Conservation (phyloP, 331 rosid species). For the Pyrus hybrid region DNA sequence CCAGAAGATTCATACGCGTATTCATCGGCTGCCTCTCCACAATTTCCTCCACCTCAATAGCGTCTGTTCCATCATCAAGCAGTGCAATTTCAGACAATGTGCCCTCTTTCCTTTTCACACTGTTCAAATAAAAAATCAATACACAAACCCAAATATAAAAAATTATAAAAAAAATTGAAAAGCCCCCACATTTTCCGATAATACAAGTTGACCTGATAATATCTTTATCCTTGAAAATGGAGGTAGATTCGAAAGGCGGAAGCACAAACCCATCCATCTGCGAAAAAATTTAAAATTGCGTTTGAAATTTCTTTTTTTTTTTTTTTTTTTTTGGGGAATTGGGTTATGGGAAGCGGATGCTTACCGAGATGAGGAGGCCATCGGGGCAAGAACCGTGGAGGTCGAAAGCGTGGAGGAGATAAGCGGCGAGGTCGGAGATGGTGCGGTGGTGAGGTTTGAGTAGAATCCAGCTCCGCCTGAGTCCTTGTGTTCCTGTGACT, state of each 20-base stretch:
- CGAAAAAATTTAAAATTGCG: not conserved
- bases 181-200: not conserved
- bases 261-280: constrained; percentile 95
- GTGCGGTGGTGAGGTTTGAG: constrained; percentile 58
- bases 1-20: constrained; percentile 38
- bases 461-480: constrained; percentile 72
- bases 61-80: constrained; percentile 24
- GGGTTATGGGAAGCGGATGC: not conserved
- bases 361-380: constrained; percentile 72
- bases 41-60: constrained; percentile 9
- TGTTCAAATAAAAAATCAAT: constrained; percentile 4
- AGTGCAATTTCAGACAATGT: constrained; percentile 1
- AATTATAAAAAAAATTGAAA: not conserved
- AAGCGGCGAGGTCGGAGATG: constrained; percentile 57
- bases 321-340: not conserved
- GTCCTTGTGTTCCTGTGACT: constrained; percentile 52
- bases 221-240: constrained; percentile 78
- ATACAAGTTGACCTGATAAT: constrained; percentile 44
- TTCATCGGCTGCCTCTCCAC: constrained; percentile 17
- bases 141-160: not conserved
- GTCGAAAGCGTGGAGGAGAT: constrained; percentile 36
- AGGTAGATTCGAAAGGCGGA: constrained; percentile 79
- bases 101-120: constrained; percentile 58
- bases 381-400: constrained; percentile 59
- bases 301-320: not conserved